A percentile compares a stretch with the other conserved stretches of the same genome.
Conservation (phyloP, 2,329 filamentous ascomycete genomes). For the Pseudohalonectria lignicola region DNA sequence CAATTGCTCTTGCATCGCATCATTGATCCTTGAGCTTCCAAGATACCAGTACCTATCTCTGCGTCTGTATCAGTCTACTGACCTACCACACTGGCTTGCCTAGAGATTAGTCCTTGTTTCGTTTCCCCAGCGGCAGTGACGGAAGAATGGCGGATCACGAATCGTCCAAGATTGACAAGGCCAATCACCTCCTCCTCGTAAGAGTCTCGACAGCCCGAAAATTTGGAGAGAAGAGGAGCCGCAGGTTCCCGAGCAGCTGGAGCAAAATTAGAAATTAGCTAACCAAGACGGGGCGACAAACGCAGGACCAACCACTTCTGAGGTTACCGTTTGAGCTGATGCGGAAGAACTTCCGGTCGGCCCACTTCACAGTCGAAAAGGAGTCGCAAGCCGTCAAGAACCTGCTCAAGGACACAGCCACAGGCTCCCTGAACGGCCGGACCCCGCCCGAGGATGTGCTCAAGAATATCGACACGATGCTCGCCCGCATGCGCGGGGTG, state of each 20-base stretch:
- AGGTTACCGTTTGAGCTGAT: slow-evolving; percentile 87
- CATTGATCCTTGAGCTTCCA: too few species aligned
- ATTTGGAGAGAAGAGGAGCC: too few species aligned
- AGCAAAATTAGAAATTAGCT: too few species aligned
- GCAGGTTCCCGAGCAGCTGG: too few species aligned
- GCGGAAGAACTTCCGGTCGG: slow-evolving; percentile 85
- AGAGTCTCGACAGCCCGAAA: slow-evolving; percentile 11
- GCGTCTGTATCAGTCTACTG: too few species aligned
- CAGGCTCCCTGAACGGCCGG: slow-evolving; percentile 53
- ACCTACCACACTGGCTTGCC: not conserved
- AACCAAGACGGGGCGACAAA: not conserved
- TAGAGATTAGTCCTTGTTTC: not conserved
- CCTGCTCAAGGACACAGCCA: slow-evolving; percentile 51
- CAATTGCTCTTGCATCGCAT: too few species aligned
- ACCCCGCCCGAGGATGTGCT: slow-evolving; percentile 61
- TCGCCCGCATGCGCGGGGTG: slow-evolving; percentile 71
- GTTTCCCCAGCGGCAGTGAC: not conserved
- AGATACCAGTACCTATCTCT: too few species aligned
- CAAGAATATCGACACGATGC: slow-evolving; percentile 71
- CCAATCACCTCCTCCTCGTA: slow-evolving; percentile 66
- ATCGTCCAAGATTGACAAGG: slow-evolving; percentile 60
- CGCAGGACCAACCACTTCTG: slow-evolving; percentile 87
- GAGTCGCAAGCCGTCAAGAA: slow-evolving; percentile 53
- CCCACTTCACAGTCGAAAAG: slow-evolving; percentile 66
- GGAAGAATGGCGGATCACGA: slow-evolving; percentile 46